Evolutionary conservation across 2,329 filamentous ascomycete species (phyloP).

Genomic region (Emergomyces orientalis): DNA sequence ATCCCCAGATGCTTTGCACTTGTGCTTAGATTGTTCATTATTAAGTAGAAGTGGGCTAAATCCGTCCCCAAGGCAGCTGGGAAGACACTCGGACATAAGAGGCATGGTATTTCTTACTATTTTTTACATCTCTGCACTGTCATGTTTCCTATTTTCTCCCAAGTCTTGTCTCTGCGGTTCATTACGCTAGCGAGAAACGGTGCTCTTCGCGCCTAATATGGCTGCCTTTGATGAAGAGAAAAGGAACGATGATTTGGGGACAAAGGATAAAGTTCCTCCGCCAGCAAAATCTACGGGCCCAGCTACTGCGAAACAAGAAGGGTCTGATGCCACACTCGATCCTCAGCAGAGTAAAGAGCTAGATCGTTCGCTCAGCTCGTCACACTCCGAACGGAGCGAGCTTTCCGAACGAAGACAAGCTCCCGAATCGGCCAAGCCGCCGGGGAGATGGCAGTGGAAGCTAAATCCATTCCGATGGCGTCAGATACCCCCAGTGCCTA

Average conservation of each 20-base stretch:
- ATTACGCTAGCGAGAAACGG: neutral
- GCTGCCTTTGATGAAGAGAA: neutral
- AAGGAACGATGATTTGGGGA: neutral
- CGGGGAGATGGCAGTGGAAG: constrained; percentile 30
- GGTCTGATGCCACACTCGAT: neutral
- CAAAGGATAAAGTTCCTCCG: neutral
- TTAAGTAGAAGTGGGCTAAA: neutral
- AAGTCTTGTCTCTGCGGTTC: neutral
- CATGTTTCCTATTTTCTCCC: neutral
- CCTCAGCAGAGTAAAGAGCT: neutral
- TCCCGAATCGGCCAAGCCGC: constrained; percentile 7
- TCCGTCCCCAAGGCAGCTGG: neutral
- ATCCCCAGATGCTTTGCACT: neutral
- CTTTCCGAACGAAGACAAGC: neutral
- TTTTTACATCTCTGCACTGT: neutral
- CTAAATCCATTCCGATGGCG: constrained; percentile 41
- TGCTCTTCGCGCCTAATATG: neutral
- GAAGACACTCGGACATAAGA: neutral
- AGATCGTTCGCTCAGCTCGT: neutral
- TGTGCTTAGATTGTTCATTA: neutral
- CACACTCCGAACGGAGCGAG: neutral
- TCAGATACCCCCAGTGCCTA: constrained; percentile 46
- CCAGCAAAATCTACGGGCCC: neutral
- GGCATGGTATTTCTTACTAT: neutral
- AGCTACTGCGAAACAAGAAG: neutral